Evolutionary conservation across 257 asterid genomes (phyloP).

Genomic region (Petunia axillaris): DNA sequence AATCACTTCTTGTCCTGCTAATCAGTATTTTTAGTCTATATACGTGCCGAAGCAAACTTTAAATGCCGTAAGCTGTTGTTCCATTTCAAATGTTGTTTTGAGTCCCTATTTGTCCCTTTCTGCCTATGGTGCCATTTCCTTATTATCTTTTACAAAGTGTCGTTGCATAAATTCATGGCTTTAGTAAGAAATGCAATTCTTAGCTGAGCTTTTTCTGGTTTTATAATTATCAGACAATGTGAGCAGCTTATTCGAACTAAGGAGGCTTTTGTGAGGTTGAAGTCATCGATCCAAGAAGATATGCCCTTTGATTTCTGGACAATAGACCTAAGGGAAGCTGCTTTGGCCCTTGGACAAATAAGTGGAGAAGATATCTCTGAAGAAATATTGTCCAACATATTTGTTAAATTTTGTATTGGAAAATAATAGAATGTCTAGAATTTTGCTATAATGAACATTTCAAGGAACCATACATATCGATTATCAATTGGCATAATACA

Average conservation of each 20-base stretch:
- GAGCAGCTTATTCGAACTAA: constrained; percentile 86
- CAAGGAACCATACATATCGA: neutral
- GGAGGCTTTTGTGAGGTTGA: constrained; percentile 73
- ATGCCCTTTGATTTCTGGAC: constrained; percentile 94
- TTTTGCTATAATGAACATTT: neutral
- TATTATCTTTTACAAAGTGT: too few relatives aligned
- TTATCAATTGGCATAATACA: neutral
- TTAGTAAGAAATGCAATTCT: neutral
- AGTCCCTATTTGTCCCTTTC: neutral
- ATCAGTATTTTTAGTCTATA: neutral
- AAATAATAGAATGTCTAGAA: constrained; percentile 45
- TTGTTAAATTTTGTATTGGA: constrained; percentile 93
- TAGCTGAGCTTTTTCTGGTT: neutral
- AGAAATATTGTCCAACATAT: constrained; percentile 82
- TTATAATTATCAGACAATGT: constrained; percentile 58
- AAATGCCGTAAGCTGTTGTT: neutral
- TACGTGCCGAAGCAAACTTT: neutral
- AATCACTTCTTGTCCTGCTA: neutral
- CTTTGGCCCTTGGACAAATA: constrained; percentile 81
- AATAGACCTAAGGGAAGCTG: constrained; percentile 90
- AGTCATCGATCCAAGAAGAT: constrained; percentile 72
- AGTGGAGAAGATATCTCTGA: constrained; percentile 92
- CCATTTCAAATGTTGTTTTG: neutral
- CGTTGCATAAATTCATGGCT: neutral
- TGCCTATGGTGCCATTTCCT: too few relatives aligned